Percentiles rank a stretch among this genome's conserved stretches.
Evolutionary conservation across 768 basidiomycete species (phyloP).

Genomic region (Russula griseocarnosa): DNA sequence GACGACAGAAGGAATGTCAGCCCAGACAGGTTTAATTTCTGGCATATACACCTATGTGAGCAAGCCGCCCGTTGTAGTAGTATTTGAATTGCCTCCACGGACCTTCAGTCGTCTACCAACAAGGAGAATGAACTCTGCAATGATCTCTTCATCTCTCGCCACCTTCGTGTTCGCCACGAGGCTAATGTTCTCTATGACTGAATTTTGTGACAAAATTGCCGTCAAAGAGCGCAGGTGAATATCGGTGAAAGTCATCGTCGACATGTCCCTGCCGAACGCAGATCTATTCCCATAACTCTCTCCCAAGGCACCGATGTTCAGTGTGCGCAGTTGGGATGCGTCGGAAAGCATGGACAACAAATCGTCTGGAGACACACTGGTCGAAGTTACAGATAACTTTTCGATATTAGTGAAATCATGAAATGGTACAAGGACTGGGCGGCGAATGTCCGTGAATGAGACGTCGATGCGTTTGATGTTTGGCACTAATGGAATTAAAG

Average conservation of each 20-base stretch:
- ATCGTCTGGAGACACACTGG: conserved; percentile 40
- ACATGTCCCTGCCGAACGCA: conserved; percentile 42
- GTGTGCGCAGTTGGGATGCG: conserved; percentile 43
- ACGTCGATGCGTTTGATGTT: conserved; percentile 53
- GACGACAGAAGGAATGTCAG: conserved; percentile 48
- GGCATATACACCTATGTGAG: conserved; percentile 4
- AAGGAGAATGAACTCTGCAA: conserved; percentile 45
- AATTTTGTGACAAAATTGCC: conserved; percentile 37
- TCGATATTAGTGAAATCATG: conserved; percentile 38
- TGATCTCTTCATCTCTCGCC: conserved; percentile 38
- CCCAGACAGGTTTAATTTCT: conserved; percentile 59
- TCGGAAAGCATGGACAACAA: conserved; percentile 40
- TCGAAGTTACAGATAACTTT: conserved; percentile 64
- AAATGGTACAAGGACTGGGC: conserved; percentile 31
- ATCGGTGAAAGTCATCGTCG: conserved; percentile 57
- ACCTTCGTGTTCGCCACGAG: conserved; percentile 64
- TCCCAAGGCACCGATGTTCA: conserved; percentile 59
- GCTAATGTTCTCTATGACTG: conserved; percentile 48
- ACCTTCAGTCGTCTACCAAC: conserved; percentile 48
- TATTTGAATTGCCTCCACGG: background rate
- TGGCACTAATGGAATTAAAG: conserved; percentile 46
- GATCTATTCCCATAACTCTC: conserved; percentile 36
- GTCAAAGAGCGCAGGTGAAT: conserved; percentile 44
- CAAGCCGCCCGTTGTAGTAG: background rate
- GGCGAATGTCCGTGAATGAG: conserved; percentile 57